These are phyloP conservation scores for Teratosphaeria destructans DNA, from an alignment of 2,329 filamentous ascomycete genomes.

Conservation along the genomic window DNA sequence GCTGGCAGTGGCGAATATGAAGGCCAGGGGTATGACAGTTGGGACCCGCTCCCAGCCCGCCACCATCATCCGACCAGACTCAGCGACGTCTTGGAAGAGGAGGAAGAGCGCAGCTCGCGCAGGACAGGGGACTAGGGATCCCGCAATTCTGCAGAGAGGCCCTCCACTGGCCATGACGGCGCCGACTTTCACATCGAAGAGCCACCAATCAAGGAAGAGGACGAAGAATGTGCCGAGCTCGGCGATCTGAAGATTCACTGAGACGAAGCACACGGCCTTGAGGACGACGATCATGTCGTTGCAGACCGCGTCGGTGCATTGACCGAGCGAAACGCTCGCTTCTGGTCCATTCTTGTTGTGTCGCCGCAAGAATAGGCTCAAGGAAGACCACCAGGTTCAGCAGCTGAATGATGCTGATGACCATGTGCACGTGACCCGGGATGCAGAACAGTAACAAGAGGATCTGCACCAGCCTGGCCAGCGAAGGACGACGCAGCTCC, in stretches of 20 bases:
- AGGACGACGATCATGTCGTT: not conserved
- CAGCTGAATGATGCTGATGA: not conserved
- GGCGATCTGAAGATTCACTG: not conserved
- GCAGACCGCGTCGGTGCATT: not conserved
- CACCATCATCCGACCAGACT: conserved; percentile 83
- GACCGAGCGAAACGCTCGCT: not conserved
- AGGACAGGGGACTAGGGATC: conserved; percentile 16
- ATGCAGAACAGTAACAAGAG: not conserved
- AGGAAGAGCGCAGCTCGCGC: conserved; percentile 44
- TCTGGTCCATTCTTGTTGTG: not conserved
- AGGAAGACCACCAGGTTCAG: not conserved
- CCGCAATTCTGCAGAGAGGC: not conserved
- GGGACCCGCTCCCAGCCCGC: conserved; percentile 57
- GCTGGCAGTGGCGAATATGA: conserved; percentile 23
- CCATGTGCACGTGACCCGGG: not conserved
- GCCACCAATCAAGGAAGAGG: not conserved
- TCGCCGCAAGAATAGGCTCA: not conserved
- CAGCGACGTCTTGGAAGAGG: conserved; percentile 80
- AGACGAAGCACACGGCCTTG: not conserved
- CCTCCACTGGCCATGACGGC: not conserved
- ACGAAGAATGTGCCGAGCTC: not conserved
- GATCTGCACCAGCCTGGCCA: not conserved
- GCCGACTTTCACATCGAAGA: not conserved
- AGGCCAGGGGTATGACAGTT: conserved; percentile 51
- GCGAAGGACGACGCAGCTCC: not conserved